phyloP scores from a whole-genome alignment of 2,329 filamentous ascomycete genomes.

The Thyridium curvatum region DNA sequence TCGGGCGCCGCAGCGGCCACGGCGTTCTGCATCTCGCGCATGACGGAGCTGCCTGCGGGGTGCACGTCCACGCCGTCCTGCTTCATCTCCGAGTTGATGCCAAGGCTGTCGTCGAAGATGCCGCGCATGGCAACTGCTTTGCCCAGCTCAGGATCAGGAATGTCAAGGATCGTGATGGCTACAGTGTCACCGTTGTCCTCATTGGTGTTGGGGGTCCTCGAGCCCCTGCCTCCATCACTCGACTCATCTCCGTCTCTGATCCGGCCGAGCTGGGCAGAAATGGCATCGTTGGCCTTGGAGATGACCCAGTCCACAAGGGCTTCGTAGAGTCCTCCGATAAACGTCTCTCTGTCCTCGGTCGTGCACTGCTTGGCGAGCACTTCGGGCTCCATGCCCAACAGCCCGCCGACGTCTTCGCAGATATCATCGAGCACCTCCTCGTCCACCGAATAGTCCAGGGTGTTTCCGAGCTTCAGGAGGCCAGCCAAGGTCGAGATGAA shows the following conservation, averaged over 20 bases:
- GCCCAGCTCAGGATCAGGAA: constrained; percentile 72
- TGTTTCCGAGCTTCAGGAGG: constrained; percentile 86
- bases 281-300: constrained; percentile 78
- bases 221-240: constrained; percentile 51
- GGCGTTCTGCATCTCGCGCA: constrained; percentile 81
- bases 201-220: constrained; percentile 57
- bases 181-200: constrained; percentile 79
- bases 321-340: constrained; percentile 87
- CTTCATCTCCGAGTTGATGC: constrained; percentile 97
- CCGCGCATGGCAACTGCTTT: constrained; percentile 86
- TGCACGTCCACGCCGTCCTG: constrained; percentile 81
- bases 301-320: constrained; percentile 94
- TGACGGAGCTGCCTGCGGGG: constrained; percentile 69
- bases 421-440: constrained; percentile 77
- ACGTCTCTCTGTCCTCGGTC: constrained; percentile 74
- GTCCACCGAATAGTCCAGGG: constrained; percentile 77
- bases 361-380: constrained; percentile 71
- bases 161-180: constrained; percentile 79
- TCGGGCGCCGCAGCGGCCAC: constrained; percentile 72
- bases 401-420: constrained; percentile 81
- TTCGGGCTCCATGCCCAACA: constrained; percentile 83
- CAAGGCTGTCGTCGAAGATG: constrained; percentile 85
- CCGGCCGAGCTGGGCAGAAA: constrained; percentile 65
- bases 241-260: constrained; percentile 62
- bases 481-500: constrained; percentile 83